Evolutionary conservation across 2,329 filamentous ascomycete species (phyloP), one percentile per base, ranked within the genome.

Genomic region (Grosmannia clavigera): DNA sequence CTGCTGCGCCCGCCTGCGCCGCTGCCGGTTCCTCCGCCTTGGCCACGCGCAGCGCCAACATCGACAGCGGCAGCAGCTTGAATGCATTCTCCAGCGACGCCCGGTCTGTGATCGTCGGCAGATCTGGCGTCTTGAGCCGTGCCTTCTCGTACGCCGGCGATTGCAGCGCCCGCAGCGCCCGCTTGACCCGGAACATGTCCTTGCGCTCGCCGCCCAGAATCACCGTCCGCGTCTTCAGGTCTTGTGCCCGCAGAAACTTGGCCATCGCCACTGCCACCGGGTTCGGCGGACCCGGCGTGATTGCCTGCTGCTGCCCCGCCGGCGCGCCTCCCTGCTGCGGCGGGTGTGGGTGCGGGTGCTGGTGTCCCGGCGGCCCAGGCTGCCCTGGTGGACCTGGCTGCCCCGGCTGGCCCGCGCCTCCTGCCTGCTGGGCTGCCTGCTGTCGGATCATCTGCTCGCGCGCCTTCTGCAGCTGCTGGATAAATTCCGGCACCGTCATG

Each of bases 101-200:
- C 66, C 90, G 88, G 75, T 96, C 90, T 64, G 82, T 92, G 69
- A 99, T 88, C 69, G 88, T 85, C 40, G 94, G 94, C 5, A 97
- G 85, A 54, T 90, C 82, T 6, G 90, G 83, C 75, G 96, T 94
- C 83, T 95, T 95, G 72, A 87, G 87, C 69, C 87, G 82, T 61
- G 90, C 90, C 77, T 95, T 96, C 67, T 85, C 82, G 75, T 99
- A 99, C 50, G 87, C 91, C 57, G 90, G 88, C 27, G 91, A 94
- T 73, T 95, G 80, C 59, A 99, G 81, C 33, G 89, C 91, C 67
- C 94, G 88, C 63, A 99, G 86, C 50, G 94, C 94, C 71, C 94
- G 90, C 81, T 97, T 97, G 72, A 99, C 94, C 80, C 87, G 88
- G 75, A 99, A 97, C 89, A 99, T 95, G 66, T 99, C 92, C 76